A percentile compares a stretch with the other conserved stretches of the same genome.
Evolutionary conservation across 1,284 basidiomycete genomes (phyloP).

Genomic region (Rhizopogon hawkerae): DNA sequence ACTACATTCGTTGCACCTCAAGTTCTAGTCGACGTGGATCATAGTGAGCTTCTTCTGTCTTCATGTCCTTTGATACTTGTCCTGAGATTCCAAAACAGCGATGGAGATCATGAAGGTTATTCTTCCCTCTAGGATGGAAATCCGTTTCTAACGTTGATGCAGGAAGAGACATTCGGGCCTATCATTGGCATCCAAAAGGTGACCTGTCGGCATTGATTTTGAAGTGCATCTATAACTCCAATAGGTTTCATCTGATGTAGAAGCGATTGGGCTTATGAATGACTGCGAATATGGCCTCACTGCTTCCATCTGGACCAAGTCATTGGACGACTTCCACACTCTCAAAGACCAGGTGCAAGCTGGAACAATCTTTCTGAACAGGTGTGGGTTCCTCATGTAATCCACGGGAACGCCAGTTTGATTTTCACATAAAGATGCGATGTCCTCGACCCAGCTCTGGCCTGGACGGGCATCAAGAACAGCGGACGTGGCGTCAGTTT

Average conservation of each 20-base stretch:
- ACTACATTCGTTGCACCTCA: slow-evolving; percentile 85
- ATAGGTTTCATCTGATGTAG: slow-evolving; percentile 72
- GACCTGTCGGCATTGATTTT: neutral
- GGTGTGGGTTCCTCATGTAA: slow-evolving; percentile 30
- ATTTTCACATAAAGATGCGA: slow-evolving; percentile 51
- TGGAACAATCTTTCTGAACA: slow-evolving; percentile 90
- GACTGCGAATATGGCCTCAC: slow-evolving; percentile 95
- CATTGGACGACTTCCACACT: slow-evolving; percentile 59
- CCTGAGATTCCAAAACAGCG: slow-evolving; percentile 31
- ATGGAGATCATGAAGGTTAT: slow-evolving; percentile 89
- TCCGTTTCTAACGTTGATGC: slow-evolving; percentile 14
- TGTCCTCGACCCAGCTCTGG: slow-evolving; percentile 81
- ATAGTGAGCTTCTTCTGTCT: slow-evolving; percentile 45
- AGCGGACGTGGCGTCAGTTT: slow-evolving; percentile 86
- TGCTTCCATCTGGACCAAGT: slow-evolving; percentile 86
- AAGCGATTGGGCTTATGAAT: slow-evolving; percentile 88
- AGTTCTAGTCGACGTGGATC: slow-evolving; percentile 81
- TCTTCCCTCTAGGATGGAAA: neutral
- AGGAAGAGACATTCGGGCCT: slow-evolving; percentile 87
- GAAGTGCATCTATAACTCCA: neutral
- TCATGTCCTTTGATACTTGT: neutral
- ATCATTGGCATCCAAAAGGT: slow-evolving; percentile 88
- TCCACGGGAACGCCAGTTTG: neutral
- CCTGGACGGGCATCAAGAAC: slow-evolving; percentile 93
- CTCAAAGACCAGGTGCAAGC: slow-evolving; percentile 73